Conservation (phyloP, 768 basidiomycete species). For the Termitomyces sp. region DNA sequence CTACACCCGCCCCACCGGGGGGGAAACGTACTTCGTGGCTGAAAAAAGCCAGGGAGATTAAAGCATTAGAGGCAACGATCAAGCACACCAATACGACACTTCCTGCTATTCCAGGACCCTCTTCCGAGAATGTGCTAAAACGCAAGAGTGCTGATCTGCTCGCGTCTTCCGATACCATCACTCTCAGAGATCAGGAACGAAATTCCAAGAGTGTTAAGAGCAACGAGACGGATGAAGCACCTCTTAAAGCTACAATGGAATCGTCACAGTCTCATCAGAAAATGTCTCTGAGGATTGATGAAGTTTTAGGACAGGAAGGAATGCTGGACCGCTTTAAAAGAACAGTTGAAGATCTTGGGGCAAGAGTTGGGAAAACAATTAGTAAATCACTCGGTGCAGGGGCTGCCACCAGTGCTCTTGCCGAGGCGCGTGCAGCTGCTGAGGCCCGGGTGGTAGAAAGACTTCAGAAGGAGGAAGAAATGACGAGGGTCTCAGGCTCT, state of each 20-base stretch:
- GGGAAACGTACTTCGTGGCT: conserved; percentile 81
- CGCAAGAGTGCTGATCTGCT: conserved; percentile 61
- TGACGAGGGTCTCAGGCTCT: conserved; percentile 20
- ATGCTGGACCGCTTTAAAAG: conserved; percentile 68
- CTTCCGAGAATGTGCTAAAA: conserved; percentile 37
- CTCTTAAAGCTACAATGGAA: conserved; percentile 13
- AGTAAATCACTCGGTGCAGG: conserved; percentile 61
- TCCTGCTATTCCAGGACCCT: conserved; percentile 14
- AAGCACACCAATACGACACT: conserved; percentile 29
- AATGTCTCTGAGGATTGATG: background rate
- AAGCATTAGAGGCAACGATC: conserved; percentile 56
- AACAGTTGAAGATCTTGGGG: conserved; percentile 65
- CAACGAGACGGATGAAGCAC: conserved; percentile 31
- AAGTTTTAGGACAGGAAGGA: conserved; percentile 33
- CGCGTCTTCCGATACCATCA: conserved; percentile 11
- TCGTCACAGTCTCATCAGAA: background rate
- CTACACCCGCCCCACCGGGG: conserved; percentile 36
- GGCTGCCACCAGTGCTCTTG: conserved; percentile 55
- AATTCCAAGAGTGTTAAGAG: conserved; percentile 50
- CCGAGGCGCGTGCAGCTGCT: conserved; percentile 64
- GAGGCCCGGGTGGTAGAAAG: conserved; percentile 70
- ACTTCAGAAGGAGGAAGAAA: conserved; percentile 45
- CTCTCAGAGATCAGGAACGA: conserved; percentile 38
- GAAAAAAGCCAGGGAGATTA: conserved; percentile 71
- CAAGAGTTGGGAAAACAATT: conserved; percentile 52